Evolutionary conservation across 2,329 filamentous ascomycete species (phyloP).

Genomic region (Chaetomium olivaceum): DNA sequence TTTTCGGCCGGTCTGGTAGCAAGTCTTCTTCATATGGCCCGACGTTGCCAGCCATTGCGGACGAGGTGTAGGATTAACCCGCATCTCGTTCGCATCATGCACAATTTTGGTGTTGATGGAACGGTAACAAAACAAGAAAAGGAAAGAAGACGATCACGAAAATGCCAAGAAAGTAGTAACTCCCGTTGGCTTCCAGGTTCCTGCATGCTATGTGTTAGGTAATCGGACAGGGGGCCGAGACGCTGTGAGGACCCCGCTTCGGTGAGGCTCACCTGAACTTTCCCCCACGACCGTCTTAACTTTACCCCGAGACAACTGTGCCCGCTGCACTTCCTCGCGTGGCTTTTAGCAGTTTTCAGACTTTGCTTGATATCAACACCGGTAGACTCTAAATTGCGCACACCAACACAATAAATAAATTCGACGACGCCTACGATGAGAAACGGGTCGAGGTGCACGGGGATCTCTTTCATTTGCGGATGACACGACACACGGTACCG

Average conservation of each 20-base stretch:
- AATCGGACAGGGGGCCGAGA: not conserved
- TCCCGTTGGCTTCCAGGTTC: not conserved
- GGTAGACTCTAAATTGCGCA: not conserved
- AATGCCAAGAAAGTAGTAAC: not conserved
- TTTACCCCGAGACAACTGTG: not conserved
- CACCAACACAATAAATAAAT: not conserved
- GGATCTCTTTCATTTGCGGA: constrained; percentile 17
- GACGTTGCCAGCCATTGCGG: constrained; percentile 18
- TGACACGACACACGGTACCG: constrained; percentile 4
- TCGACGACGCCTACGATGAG: constrained; percentile 8
- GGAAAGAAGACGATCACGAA: not conserved
- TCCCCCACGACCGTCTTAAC: not conserved
- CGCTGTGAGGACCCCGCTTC: not conserved
- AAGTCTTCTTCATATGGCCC: constrained; percentile 26
- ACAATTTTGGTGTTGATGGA: not conserved
- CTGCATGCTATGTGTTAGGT: not conserved
- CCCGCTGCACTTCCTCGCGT: not conserved
- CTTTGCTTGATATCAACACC: not conserved
- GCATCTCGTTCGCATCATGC: too few species aligned
- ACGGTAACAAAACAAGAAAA: not conserved
- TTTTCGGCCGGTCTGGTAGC: constrained; percentile 43
- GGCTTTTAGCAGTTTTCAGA: not conserved
- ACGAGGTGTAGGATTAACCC: not conserved
- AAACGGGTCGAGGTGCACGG: not conserved
- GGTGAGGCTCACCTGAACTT: constrained; percentile 11